Base-by-base conservation (phyloP, 192 early-diverging fungal genomes). In the Backusella tarrabulga region DNA sequence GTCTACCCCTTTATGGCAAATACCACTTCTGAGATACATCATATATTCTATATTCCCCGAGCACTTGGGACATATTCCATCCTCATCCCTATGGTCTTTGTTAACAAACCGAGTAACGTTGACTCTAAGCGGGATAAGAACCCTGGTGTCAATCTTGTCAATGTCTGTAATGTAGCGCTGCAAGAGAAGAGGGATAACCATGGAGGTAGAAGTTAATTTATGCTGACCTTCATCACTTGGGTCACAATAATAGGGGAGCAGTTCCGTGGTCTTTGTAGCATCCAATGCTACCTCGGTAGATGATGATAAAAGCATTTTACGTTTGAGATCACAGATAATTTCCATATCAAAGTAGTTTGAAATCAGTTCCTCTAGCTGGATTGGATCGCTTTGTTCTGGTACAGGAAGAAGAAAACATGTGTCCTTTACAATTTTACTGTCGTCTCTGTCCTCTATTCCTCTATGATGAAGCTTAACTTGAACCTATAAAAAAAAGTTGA, bases 201-300 rank as follows among this genome's bases (percentile, higher is more conserved):
- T 76, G 23, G 83, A 83, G 41, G 84, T 82, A 5, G 80, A 77
- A 14, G 89, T 88, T 63, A 88, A 92, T 54, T 84, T 83, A 1
- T 83, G 81, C 9, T 81, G 77, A 36, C 60, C 6, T 50, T 50
- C 67, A 11, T 85, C 82, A 82, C 87, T 93, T 63, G 84, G 83
- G 12, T 86, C 86, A 17, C 87, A 88, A 74, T 93, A 93, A 77
- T 92, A 93, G 2, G 92, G 92, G 6, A 91, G 77, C 23, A 93
- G 77, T 41, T 89, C 87, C 34, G 91, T 73, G n/a, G 90, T 85
- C 75, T 90, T 88, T 90, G 90, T 90, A 12, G 92, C 92, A 38
- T 86, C 86, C 11, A 90, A 89, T 19, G 77, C 83, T 12, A 89
- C 84, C 29, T 84, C 82, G 12, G 23, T 4, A 26, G 21, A 5